Evolutionary conservation across 257 asterid species (phyloP).

Genomic region (Coffea eugenioides): DNA sequence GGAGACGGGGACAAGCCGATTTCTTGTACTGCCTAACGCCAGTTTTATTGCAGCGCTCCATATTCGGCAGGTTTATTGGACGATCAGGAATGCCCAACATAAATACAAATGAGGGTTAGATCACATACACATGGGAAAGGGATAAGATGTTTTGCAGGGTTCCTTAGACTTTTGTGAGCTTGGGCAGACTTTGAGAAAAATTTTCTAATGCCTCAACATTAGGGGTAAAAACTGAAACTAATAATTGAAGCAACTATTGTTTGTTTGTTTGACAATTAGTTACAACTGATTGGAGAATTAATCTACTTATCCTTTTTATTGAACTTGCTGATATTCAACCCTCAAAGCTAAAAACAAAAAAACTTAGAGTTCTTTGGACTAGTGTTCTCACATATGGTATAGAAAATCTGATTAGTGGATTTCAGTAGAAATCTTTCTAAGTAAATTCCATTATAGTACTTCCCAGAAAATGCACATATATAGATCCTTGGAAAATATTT

Average conservation of each 20-base stretch:
- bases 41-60: not conserved
- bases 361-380: too few species aligned
- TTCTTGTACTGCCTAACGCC: conserved; percentile 33
- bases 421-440: not conserved
- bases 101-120: not conserved
- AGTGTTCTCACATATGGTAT: too few species aligned
- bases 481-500: not conserved
- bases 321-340: too few species aligned
- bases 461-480: too few species aligned
- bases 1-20: conserved; percentile 32
- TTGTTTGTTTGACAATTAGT: conserved; percentile 1
- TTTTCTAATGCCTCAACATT: conserved; percentile 2
- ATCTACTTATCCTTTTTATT: too few species aligned
- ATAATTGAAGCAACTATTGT: conserved; percentile 1
- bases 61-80: not conserved
- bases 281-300: conserved; percentile 1
- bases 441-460: not conserved
- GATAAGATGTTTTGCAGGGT: conserved; percentile 13
- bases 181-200: conserved; percentile 18
- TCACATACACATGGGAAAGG: not conserved
- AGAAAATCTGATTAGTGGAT: too few species aligned
- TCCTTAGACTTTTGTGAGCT: conserved; percentile 18
- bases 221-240: not conserved
- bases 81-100: not conserved
- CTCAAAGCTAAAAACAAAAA: too few species aligned